A percentile compares a stretch with the other conserved stretches of the same genome.
These are phyloP conservation scores for Acer negundo DNA, from an alignment of 345 rosid species.

Conservation along the genomic window DNA sequence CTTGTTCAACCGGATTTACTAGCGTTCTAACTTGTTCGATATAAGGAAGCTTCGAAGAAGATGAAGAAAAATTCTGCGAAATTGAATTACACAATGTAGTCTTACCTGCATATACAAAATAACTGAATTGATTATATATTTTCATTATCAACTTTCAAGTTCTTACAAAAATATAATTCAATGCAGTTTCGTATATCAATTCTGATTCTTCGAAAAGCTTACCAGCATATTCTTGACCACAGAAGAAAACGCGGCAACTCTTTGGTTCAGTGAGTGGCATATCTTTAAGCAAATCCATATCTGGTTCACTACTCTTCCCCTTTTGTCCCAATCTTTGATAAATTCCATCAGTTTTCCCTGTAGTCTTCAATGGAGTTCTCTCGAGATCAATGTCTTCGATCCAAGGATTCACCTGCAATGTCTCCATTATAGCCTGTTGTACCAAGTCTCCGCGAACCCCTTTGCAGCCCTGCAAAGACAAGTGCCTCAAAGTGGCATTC, in stretches of 20 bases:
- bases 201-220: constrained; percentile 1
- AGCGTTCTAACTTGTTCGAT: constrained; percentile 77
- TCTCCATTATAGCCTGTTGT: constrained; percentile 67
- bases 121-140: not conserved
- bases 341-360: constrained; percentile 72
- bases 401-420: constrained; percentile 84
- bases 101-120: constrained; percentile 56
- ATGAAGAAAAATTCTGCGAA: constrained; percentile 56
- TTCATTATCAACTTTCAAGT: not conserved
- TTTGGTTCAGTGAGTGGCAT: constrained; percentile 85
- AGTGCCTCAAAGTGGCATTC: constrained; percentile 68
- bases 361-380: constrained; percentile 70
- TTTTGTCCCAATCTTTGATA: constrained; percentile 78
- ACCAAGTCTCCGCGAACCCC: constrained; percentile 76
- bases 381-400: constrained; percentile 81
- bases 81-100: constrained; percentile 75
- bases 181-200: constrained; percentile 10
- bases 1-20: constrained; percentile 88
- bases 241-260: constrained; percentile 83
- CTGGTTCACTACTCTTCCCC: constrained; percentile 53
- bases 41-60: constrained; percentile 70
- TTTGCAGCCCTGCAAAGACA: constrained; percentile 87
- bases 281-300: constrained; percentile 69
- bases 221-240: constrained; percentile 97
- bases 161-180: not conserved